phyloP scores from a whole-genome alignment of 139 green algal genomes.

The Astrephomene gubernaculifera region DNA sequence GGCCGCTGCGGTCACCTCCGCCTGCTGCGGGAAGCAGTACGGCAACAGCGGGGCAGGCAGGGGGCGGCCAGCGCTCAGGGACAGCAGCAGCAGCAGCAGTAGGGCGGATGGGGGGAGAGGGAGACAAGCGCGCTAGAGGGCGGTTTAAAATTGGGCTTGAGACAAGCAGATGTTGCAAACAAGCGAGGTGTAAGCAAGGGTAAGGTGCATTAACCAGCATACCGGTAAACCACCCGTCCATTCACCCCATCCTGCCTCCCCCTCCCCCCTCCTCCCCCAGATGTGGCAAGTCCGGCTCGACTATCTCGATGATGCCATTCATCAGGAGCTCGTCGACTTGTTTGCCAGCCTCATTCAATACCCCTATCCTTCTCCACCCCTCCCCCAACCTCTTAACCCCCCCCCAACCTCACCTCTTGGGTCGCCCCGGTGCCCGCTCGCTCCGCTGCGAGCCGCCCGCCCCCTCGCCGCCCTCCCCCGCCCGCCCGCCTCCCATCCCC shows the following conservation, averaged over 20 bases:
- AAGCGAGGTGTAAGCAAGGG: not conserved
- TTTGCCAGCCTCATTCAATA: not conserved
- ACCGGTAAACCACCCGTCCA: too few relatives aligned
- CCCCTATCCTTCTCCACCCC: not conserved
- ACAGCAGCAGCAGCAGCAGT: too few relatives aligned
- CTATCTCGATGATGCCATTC: too few relatives aligned
- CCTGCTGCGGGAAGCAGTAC: slow-evolving; percentile 13
- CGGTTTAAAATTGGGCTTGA: not conserved
- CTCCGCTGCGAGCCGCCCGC: slow-evolving; percentile 4
- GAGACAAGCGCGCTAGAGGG: not conserved
- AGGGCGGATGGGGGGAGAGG: not conserved
- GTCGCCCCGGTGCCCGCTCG: slow-evolving; percentile 15
- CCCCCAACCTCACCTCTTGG: slow-evolving; percentile 20
- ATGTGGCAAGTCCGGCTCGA: too few relatives aligned
- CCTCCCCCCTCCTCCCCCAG: too few relatives aligned
- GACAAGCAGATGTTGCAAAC: not conserved
- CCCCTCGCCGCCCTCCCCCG: not conserved
- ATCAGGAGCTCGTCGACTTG: not conserved
- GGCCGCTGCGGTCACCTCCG: slow-evolving; percentile 17
- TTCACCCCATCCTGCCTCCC: too few relatives aligned
- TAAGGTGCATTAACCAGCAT: not conserved
- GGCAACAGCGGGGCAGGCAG: not conserved
- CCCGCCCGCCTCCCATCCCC: slow-evolving; percentile 2
- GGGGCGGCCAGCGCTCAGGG: not conserved
- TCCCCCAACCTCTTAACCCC: not conserved